Conservation (phyloP, 179 eudicot species). For the Amaranthus tricolor region DNA sequence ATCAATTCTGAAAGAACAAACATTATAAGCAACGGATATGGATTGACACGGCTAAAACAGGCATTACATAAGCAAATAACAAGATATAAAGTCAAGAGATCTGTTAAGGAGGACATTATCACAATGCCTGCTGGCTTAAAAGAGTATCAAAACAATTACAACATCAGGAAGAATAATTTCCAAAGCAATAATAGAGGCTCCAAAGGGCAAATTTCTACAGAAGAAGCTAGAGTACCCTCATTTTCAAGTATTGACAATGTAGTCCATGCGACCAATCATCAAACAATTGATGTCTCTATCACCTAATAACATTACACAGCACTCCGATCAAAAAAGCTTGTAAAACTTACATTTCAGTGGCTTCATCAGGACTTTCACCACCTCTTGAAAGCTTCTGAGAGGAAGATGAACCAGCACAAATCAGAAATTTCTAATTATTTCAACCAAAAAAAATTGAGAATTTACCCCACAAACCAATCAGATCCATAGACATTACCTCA, state of each 20-base stretch:
- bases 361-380: conserved; percentile 45
- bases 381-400: conserved; percentile 48
- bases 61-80: background rate
- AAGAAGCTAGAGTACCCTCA: too few relatives aligned
- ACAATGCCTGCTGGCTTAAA: too few relatives aligned
- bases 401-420: conserved; percentile 18
- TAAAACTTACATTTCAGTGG: conserved; percentile 63
- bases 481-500: conserved; percentile 41
- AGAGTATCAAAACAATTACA: too few relatives aligned
- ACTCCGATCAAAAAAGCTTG: background rate
- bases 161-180: background rate
- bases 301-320: background rate
- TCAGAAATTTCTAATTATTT: background rate
- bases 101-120: too few relatives aligned
- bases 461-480: background rate
- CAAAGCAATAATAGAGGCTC: too few relatives aligned
- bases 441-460: background rate
- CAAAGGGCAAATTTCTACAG: too few relatives aligned
- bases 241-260: too few relatives aligned
- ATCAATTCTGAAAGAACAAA: background rate
- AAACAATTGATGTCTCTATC: too few relatives aligned
- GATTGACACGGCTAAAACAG: background rate
- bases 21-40: background rate
- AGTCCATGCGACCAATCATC: too few relatives aligned
- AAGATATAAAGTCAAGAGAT: background rate